Conservation (phyloP, 2,329 filamentous ascomycete species). For the Clarireedia monteithiana region DNA sequence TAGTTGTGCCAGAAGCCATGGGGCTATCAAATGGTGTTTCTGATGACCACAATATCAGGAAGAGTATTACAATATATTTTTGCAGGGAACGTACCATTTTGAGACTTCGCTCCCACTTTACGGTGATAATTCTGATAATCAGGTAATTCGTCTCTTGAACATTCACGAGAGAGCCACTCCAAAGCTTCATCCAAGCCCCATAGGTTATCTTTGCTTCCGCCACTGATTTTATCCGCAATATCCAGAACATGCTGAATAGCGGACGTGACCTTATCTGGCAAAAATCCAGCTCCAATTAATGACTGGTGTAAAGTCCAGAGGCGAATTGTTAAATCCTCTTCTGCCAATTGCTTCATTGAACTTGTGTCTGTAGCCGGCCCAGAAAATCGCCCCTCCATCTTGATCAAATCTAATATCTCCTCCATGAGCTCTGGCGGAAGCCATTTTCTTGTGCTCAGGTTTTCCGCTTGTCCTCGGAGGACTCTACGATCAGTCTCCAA, state of each 20-base stretch:
- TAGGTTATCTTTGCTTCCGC: slow-evolving; percentile 54
- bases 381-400: slow-evolving; percentile 54
- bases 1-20: slow-evolving; percentile 26
- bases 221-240: slow-evolving; percentile 54
- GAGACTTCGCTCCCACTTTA: slow-evolving; percentile 23
- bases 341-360: slow-evolving; percentile 47
- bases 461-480: slow-evolving; percentile 69
- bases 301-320: slow-evolving; percentile 80
- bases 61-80: background rate
- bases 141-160: slow-evolving; percentile 59
- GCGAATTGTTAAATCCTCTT: slow-evolving; percentile 72
- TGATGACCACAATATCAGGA: slow-evolving; percentile 13
- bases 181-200: slow-evolving; percentile 86
- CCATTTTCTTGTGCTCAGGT: slow-evolving; percentile 69
- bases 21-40: slow-evolving; percentile 28
- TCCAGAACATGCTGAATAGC: slow-evolving; percentile 60
- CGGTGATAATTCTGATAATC: slow-evolving; percentile 52
- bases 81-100: slow-evolving; percentile 21
- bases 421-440: slow-evolving; percentile 72
- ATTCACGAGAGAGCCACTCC: slow-evolving; percentile 83
- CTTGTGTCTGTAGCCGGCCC: slow-evolving; percentile 22
- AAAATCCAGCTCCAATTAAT: slow-evolving; percentile 62
- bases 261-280: slow-evolving; percentile 51
- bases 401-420: slow-evolving; percentile 65
- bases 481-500: slow-evolving; percentile 81